phyloP scores from a whole-genome alignment of 148 eudicot species.

The Beta vulgaris region DNA sequence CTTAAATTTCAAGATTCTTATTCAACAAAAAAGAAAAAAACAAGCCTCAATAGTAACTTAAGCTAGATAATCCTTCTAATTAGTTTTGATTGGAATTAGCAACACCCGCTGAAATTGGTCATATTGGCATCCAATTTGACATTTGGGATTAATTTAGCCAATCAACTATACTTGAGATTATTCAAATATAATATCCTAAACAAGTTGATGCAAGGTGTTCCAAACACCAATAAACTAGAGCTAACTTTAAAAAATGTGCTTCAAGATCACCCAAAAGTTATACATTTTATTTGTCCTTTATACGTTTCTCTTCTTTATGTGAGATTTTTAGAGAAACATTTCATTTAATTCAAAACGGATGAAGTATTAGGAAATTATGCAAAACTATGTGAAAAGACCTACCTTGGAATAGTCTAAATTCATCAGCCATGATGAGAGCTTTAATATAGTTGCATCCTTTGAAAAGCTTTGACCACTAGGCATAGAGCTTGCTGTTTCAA shows the following conservation, averaged over 20 bases:
- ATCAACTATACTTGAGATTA: background rate
- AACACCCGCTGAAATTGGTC: background rate
- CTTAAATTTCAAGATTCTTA: too few species aligned
- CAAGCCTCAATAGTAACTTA: too few species aligned
- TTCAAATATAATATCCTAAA: background rate
- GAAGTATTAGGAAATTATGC: background rate
- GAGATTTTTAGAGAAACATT: too few species aligned
- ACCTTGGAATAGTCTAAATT: conserved; percentile 57
- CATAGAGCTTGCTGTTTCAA: conserved; percentile 30
- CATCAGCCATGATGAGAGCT: conserved; percentile 79
- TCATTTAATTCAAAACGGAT: too few species aligned
- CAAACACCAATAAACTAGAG: background rate
- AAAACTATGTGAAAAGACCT: conserved; percentile 14
- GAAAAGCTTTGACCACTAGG: conserved; percentile 49
- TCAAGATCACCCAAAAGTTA: background rate
- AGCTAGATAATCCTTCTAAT: background rate
- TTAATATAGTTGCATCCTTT: conserved; percentile 58
- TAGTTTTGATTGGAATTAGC: background rate
- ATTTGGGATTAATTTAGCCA: background rate
- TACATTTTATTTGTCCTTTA: too few species aligned
- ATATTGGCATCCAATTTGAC: background rate
- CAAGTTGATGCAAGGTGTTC: background rate
- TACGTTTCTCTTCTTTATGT: too few species aligned
- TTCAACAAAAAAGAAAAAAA: background rate
- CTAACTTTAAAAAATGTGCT: background rate